phyloP scores from a whole-genome alignment of 768 basidiomycete genomes.

The Omphalotus guepiniiformis region DNA sequence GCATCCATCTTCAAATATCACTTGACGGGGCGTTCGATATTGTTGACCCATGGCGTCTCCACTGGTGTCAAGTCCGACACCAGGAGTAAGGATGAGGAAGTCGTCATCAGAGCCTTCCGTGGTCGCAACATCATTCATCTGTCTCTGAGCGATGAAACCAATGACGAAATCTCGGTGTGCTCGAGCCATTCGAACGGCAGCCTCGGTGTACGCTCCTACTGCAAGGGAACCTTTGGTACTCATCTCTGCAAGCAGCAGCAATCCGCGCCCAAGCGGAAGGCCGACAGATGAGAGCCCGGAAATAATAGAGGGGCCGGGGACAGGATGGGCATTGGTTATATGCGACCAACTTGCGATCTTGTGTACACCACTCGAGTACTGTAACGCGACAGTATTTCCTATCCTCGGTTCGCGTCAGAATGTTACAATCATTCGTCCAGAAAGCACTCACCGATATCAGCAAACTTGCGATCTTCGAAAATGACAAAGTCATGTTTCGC shows the following conservation, averaged over 20 bases:
- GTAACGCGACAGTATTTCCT: slow-evolving; percentile 96
- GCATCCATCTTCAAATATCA: slow-evolving; percentile 75
- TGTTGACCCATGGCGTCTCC: slow-evolving; percentile 93
- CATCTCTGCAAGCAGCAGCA: slow-evolving; percentile 95
- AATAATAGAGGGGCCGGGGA: slow-evolving; percentile 94
- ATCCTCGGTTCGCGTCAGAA: background rate
- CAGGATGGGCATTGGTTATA: slow-evolving; percentile 93
- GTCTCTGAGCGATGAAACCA: slow-evolving; percentile 89
- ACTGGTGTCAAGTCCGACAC: slow-evolving; percentile 76
- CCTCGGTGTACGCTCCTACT: slow-evolving; percentile 75
- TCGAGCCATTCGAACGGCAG: slow-evolving; percentile 86
- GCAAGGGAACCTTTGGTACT: slow-evolving; percentile 86
- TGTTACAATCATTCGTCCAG: background rate
- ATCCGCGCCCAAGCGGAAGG: slow-evolving; percentile 75
- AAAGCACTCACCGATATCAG: slow-evolving; percentile 77
- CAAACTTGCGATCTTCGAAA: slow-evolving; percentile 98
- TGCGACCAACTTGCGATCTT: slow-evolving; percentile 95
- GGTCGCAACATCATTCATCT: slow-evolving; percentile 69
- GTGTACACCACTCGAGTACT: slow-evolving; percentile 91
- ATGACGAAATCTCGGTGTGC: slow-evolving; percentile 82
- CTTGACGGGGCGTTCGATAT: slow-evolving; percentile 86
- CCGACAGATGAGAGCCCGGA: slow-evolving; percentile 88
- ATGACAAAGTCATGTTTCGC: slow-evolving; percentile 88
- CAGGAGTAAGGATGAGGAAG: slow-evolving; percentile 89
- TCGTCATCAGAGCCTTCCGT: slow-evolving; percentile 50